Percentiles rank a stretch among this genome's conserved stretches.
These are phyloP conservation scores for Globisporangium middletonii DNA, from an alignment of 352 stramenopile species.

Conservation along the genomic window DNA sequence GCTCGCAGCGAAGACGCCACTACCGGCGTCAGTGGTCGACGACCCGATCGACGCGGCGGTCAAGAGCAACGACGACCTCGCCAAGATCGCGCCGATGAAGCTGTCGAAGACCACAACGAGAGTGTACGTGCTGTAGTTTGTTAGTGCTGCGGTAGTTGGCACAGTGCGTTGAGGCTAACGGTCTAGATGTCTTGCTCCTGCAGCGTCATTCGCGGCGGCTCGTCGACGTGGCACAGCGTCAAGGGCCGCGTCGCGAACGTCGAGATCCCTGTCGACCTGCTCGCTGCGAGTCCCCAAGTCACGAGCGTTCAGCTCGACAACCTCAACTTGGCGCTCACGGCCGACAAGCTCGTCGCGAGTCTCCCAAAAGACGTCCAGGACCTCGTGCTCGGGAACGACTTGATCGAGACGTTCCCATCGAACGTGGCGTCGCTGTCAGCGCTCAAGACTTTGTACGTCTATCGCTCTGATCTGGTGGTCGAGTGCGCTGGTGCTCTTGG, in stretches of 20 bases:
- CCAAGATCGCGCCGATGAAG: not conserved
- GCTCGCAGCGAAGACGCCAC: too few relatives aligned
- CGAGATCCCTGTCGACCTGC: not conserved
- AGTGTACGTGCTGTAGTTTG: too few relatives aligned
- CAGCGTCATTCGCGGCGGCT: not conserved
- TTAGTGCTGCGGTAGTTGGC: too few relatives aligned
- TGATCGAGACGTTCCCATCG: not conserved
- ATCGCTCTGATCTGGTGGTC: not conserved
- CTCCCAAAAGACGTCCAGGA: not conserved
- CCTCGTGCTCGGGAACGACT: not conserved
- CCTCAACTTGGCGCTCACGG: not conserved
- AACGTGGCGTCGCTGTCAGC: not conserved
- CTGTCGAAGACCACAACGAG: not conserved
- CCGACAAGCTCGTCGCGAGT: not conserved
- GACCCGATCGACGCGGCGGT: not conserved
- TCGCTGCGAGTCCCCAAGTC: not conserved
- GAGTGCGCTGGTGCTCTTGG: not conserved
- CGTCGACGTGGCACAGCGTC: not conserved
- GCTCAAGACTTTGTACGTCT: not conserved
- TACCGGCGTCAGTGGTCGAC: not conserved
- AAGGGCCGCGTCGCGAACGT: slow-evolving; percentile 1
- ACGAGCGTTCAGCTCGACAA: not conserved
- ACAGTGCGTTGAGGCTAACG: too few relatives aligned
- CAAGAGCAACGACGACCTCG: slow-evolving; percentile 4
- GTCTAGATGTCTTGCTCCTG: too few relatives aligned